Evolutionary conservation across 2,329 filamentous ascomycete species (phyloP).

Genomic region (Alternaria sp.): DNA sequence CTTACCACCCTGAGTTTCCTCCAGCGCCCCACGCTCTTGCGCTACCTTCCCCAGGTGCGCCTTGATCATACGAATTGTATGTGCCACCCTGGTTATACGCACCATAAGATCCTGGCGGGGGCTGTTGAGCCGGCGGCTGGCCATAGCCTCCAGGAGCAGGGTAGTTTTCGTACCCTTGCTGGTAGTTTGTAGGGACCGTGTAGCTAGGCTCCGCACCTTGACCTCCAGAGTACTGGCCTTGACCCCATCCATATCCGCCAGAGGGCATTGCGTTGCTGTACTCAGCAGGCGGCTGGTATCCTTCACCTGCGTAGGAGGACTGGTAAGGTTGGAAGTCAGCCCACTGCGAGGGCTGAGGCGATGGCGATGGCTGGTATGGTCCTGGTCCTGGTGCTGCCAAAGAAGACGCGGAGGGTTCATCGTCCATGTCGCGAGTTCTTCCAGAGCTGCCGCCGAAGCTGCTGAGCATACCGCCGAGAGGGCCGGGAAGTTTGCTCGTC

Average conservation of each 20-base stretch:
- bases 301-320: constrained; percentile 39
- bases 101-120: constrained; percentile 27
- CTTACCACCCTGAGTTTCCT: constrained; percentile 35
- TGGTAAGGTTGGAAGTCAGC: constrained; percentile 45
- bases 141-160: constrained; percentile 20
- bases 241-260: constrained; percentile 34
- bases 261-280: constrained; percentile 33
- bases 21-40: constrained; percentile 42
- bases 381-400: constrained; percentile 3
- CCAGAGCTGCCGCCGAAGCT: constrained; percentile 27
- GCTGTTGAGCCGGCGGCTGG: constrained; percentile 21
- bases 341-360: constrained; percentile 38
- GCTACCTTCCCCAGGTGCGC: constrained; percentile 8
- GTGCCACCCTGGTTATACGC: constrained; percentile 25
- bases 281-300: constrained; percentile 34
- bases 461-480: constrained; percentile 21
- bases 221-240: constrained; percentile 41
- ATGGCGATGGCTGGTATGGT: constrained; percentile 29
- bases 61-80: constrained; percentile 32
- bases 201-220: constrained; percentile 43
- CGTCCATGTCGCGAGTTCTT: constrained; percentile 32
- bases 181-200: constrained; percentile 43
- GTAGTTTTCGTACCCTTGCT: constrained; percentile 46
- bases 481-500: constrained; percentile 25
- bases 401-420: constrained; percentile 20